phyloP scores from a whole-genome alignment of 2,329 filamentous ascomycete genomes.

The Madurella fahalii region DNA sequence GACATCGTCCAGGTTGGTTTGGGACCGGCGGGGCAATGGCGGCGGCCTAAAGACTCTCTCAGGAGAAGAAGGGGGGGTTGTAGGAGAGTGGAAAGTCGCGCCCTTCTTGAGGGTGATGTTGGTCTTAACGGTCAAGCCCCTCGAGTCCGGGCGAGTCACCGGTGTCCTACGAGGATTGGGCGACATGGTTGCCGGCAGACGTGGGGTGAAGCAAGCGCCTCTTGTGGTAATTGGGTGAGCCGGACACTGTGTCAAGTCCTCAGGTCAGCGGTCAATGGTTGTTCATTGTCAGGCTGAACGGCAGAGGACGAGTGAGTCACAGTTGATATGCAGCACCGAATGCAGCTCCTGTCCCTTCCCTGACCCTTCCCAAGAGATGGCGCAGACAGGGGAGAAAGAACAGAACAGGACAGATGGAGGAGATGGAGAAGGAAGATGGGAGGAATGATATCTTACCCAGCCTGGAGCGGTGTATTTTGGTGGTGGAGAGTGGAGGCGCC shows the following conservation, averaged over 20 bases:
- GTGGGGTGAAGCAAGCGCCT: slow-evolving; percentile 25
- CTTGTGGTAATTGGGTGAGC: slow-evolving; percentile 14
- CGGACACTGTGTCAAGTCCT: slow-evolving; percentile 21
- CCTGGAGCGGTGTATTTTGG: neutral
- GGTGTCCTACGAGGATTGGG: slow-evolving; percentile 39
- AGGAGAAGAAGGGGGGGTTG: slow-evolving; percentile 38
- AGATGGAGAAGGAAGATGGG: neutral
- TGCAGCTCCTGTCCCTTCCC: slow-evolving; percentile 9
- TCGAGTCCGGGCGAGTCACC: slow-evolving; percentile 42
- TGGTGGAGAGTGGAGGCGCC: neutral
- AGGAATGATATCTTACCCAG: slow-evolving; percentile 1
- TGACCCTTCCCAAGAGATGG: slow-evolving; percentile 6
- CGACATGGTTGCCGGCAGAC: slow-evolving; percentile 30
- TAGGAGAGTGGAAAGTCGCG: slow-evolving; percentile 60
- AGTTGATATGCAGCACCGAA: slow-evolving; percentile 17
- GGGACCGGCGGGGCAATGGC: slow-evolving; percentile 59
- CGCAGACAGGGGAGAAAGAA: neutral
- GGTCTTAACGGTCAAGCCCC: slow-evolving; percentile 47
- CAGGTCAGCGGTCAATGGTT: slow-evolving; percentile 25
- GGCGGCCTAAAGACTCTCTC: slow-evolving; percentile 44
- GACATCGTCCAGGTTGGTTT: slow-evolving; percentile 67
- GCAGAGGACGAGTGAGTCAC: slow-evolving; percentile 25
- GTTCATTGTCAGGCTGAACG: slow-evolving; percentile 19
- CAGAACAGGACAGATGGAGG: neutral
- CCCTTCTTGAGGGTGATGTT: slow-evolving; percentile 64